phyloP scores from a whole-genome alignment of 192 early-diverging fungal genomes.

The Backusella westeae region DNA sequence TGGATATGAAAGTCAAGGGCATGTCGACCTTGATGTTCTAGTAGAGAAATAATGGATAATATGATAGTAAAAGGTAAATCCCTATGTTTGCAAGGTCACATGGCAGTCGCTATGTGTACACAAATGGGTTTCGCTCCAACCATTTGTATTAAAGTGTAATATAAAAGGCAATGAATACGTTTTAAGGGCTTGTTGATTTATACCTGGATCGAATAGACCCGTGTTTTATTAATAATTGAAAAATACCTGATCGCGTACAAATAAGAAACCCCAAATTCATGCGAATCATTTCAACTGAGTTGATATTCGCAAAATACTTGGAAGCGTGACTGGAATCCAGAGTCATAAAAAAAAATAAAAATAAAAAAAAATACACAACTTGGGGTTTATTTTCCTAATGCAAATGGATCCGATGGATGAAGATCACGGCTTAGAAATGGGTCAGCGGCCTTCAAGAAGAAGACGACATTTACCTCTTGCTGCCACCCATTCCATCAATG shows the following conservation, averaged over 20 bases:
- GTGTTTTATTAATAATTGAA: too few species aligned
- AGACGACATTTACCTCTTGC: slow-evolving; percentile 15
- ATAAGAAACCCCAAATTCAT: not conserved
- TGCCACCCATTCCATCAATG: not conserved
- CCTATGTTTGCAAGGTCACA: too few species aligned
- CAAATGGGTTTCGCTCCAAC: too few species aligned
- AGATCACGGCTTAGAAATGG: slow-evolving; percentile 10
- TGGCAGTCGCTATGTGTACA: too few species aligned
- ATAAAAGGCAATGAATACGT: too few species aligned
- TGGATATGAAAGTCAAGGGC: too few species aligned
- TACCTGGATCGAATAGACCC: too few species aligned
- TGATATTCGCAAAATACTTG: not conserved
- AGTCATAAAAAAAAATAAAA: not conserved
- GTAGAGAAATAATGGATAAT: too few species aligned
- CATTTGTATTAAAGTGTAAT: too few species aligned
- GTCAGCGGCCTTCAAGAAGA: slow-evolving; percentile 9
- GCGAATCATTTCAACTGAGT: not conserved
- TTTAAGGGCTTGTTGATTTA: too few species aligned
- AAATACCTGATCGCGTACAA: not conserved
- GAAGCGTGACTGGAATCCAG: not conserved
- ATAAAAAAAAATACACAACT: not conserved
- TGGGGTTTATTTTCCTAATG: not conserved
- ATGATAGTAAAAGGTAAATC: too few species aligned
- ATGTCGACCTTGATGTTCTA: too few species aligned
- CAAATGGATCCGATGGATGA: not conserved